Percentiles rank a stretch among this genome's conserved stretches.
Evolutionary conservation across 495 filamentous ascomycete genomes (phyloP).

Genomic region (Penicillium goetzii): DNA sequence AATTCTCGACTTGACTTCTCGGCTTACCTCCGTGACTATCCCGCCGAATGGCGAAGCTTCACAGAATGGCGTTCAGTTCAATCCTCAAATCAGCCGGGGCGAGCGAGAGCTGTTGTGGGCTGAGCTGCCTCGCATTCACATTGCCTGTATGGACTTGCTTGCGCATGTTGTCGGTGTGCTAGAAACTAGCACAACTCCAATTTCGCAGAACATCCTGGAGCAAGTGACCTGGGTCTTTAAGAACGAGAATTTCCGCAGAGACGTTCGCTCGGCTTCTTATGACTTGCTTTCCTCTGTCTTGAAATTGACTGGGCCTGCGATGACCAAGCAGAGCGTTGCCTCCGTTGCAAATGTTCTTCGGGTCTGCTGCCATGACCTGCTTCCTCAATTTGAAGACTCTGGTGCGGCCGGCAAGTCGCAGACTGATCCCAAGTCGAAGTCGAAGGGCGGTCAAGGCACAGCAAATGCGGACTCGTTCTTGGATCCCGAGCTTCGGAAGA

Average conservation of each 20-base stretch:
- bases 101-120: slow-evolving; percentile 76
- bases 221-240: slow-evolving; percentile 70
- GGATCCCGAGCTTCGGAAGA: slow-evolving; percentile 39
- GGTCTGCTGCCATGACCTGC: slow-evolving; percentile 65
- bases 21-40: slow-evolving; percentile 68
- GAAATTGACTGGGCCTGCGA: slow-evolving; percentile 59
- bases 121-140: slow-evolving; percentile 73
- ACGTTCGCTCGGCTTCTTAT: slow-evolving; percentile 65
- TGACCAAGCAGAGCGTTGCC: slow-evolving; percentile 63
- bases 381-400: slow-evolving; percentile 49
- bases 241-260: slow-evolving; percentile 58
- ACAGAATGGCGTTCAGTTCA: slow-evolving; percentile 52
- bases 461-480: slow-evolving; percentile 62
- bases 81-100: slow-evolving; percentile 70
- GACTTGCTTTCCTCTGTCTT: slow-evolving; percentile 59
- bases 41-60: slow-evolving; percentile 48
- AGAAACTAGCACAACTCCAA: slow-evolving; percentile 52
- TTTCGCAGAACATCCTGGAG: slow-evolving; percentile 64
- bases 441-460: slow-evolving; percentile 40
- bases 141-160: slow-evolving; percentile 64
- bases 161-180: slow-evolving; percentile 56
- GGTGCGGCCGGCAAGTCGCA: slow-evolving; percentile 27
- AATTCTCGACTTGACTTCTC: slow-evolving; percentile 65
- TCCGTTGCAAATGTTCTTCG: slow-evolving; percentile 61
- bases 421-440: slow-evolving; percentile 40